Base-by-base conservation (phyloP, 2,329 filamentous ascomycete species). In the Endocalyx cinctus region DNA sequence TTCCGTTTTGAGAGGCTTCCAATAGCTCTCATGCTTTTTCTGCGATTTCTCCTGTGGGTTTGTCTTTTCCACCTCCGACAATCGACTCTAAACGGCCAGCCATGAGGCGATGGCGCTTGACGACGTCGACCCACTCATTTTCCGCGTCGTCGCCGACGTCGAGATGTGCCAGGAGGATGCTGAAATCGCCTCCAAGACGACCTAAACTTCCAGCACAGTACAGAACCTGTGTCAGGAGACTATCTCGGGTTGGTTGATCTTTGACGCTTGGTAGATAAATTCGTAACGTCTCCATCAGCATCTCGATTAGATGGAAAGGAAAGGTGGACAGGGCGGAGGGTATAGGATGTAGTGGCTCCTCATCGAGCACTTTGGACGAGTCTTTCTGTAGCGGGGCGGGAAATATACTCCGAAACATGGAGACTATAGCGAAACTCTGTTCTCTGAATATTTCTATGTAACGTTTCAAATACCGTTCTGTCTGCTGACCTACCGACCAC, bases 381-480 rank as follows among this genome's bases (percentile, higher is more conserved):
- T 42, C 39, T 17, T 34, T 41, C 5, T 43, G 35, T 6, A 42
- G 23, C 12, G 51, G 42, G 4, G 47, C 69, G 0, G 84, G 80
- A 51, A 94, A 94, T 34, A 97, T 87, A 51, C 84, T 92, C 51
- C 82, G 86, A 60, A 94, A 96, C 73, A 97, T 87, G 38, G 87
- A 94, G 17, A 97, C 79, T 39, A 97, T 94, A 27, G 83, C 85
- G 58, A 98, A 98, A 55, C 87, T 95, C 60, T 98, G 92, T 61
- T 98, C 92, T 33, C 92, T 84, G 58, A 97, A 97, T 17, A 98
- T 88, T 57, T 98, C 92, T 50, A 98, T 86, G 60, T 94, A 98
- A 29, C 89, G 77, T 60, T 97, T 98, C 27, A 98, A 66, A 51
- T 88, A 98, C 32, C 88, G 77, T 59, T 97, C 92, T 1, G 89